A percentile compares a stretch with the other conserved stretches of the same genome.
Conservation (phyloP, 2,329 filamentous ascomycete genomes). For the Cordyceps pruinosa region DNA sequence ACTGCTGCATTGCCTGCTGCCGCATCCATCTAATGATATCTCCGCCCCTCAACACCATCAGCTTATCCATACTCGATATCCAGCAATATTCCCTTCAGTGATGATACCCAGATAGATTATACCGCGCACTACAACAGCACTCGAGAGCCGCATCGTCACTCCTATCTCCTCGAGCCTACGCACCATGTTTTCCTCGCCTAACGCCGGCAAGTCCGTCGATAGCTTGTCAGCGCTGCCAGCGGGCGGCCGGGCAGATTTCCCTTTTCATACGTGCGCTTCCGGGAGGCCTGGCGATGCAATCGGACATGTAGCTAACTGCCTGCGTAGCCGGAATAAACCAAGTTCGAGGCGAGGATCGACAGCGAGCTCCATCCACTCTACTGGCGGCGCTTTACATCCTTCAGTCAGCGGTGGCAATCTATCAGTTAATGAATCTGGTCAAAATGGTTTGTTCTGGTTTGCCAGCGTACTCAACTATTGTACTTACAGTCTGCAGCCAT, state of each 20-base stretch:
- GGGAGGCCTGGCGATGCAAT: background rate
- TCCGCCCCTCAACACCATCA: background rate
- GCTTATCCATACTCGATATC: background rate
- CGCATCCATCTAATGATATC: background rate
- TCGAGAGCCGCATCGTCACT: conserved; percentile 12
- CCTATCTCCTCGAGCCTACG: background rate
- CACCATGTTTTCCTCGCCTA: conserved; percentile 53
- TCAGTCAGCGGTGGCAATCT: conserved; percentile 49
- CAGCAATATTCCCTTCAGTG: conserved; percentile 23
- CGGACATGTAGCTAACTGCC: background rate
- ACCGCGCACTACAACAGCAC: conserved; percentile 20
- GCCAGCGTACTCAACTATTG: background rate
- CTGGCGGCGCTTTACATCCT: conserved; percentile 75
- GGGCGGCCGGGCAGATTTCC: conserved; percentile 46
- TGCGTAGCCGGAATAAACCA: conserved; percentile 16
- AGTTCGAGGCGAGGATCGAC: conserved; percentile 67
- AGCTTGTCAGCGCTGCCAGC: conserved; percentile 51
- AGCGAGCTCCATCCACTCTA: conserved; percentile 80
- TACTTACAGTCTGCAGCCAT: conserved; percentile 54
- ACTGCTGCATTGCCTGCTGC: background rate
- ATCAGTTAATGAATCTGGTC: conserved; percentile 62
- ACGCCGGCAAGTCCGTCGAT: conserved; percentile 59
- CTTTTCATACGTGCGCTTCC: conserved; percentile 48
- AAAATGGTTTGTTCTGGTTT: conserved; percentile 58
- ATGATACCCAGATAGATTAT: conserved; percentile 43